Base-by-base conservation (phyloP, 176 grass and related monocot genomes). In the Carex littledalei region DNA sequence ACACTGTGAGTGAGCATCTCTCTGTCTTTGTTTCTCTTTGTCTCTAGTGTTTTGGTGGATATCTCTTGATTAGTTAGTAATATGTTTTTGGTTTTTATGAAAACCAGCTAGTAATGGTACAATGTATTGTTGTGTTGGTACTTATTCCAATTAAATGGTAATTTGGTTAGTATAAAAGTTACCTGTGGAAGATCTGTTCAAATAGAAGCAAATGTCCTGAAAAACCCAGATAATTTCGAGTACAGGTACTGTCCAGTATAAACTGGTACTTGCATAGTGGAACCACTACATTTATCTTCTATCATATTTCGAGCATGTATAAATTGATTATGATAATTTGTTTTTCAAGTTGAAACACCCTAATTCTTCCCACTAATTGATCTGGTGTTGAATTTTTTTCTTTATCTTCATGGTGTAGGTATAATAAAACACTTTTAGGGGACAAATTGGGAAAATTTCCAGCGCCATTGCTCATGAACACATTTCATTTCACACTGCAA, bases 381-480 rank as follows among this genome's bases (percentile, higher is more conserved):
- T 43, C 7, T 0, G 3, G 35, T 53, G 16, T 12, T 35, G 14
- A 11, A 81, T 56, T 63, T 60, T 15, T 63, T 37, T 17, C 4
- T 9, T 71, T 54, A 45, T 84, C 53, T 86, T 35, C 20, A 20
- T 70, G 20, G 8, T 81, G 45, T 82, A 99, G 97, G 81, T 99
- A 99, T 81, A 99, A 99, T 82, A 99, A 99, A 89, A 90, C 93
- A 78, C 93, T 99, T 81, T 90, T 99, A 24, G 97, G 97, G 71
- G 93, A 99, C 67, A 99, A 99, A 88, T 87, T 99, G 57, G 97
- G 97, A 78, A 99, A 94, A 75, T 99, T 99, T 88, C 97, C 97
- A 56, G 97, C 97, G 72, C 97, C 97, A 34, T 91, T 99, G 86
- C 88, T 99, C 59, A 99, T 99, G 97, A 99, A 99, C 89, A 94